Evolutionary conservation across 176 grass and related monocot species (phyloP).

Genomic region (Phyllostachys edulis): DNA sequence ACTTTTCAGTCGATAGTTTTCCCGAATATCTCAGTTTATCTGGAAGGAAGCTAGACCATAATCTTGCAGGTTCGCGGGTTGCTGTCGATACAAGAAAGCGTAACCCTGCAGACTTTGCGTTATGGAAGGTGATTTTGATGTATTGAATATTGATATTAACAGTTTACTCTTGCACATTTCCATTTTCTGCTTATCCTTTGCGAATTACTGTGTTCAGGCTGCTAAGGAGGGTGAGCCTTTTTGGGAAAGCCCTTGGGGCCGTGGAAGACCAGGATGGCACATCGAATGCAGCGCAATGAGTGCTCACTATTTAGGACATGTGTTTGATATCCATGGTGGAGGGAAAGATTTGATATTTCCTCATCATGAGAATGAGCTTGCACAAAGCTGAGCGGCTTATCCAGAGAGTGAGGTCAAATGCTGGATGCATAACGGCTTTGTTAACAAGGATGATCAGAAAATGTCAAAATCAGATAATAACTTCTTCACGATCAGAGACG

Average conservation of each 20-base stretch:
- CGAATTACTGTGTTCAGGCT: constrained; percentile 31
- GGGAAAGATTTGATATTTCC: constrained; percentile 74
- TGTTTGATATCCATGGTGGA: constrained; percentile 84
- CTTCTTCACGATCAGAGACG: constrained; percentile 95
- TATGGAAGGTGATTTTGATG: constrained; percentile 63
- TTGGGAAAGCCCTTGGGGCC: constrained; percentile 80
- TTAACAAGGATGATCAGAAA: constrained; percentile 68
- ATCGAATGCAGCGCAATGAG: constrained; percentile 90
- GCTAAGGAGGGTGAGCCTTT: constrained; percentile 62
- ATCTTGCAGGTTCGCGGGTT: constrained; percentile 57
- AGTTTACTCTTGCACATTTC: not conserved
- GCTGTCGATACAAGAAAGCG: constrained; percentile 58
- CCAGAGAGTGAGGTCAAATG: constrained; percentile 50
- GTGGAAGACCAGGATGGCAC: constrained; percentile 80
- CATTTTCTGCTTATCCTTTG: constrained; percentile 29
- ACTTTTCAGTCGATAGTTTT: constrained; percentile 58
- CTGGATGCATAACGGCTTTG: constrained; percentile 78
- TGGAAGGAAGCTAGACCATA: constrained; percentile 55
- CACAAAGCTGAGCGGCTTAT: constrained; percentile 60
- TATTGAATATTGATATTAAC: not conserved
- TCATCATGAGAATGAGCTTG: constrained; percentile 86
- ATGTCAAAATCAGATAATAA: constrained; percentile 80
- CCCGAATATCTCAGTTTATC: constrained; percentile 63
- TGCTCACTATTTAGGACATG: constrained; percentile 54
- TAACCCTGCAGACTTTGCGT: constrained; percentile 51